Evolutionary conservation across 1,284 basidiomycete species (phyloP).

Genomic region (Sutorius eximius): DNA sequence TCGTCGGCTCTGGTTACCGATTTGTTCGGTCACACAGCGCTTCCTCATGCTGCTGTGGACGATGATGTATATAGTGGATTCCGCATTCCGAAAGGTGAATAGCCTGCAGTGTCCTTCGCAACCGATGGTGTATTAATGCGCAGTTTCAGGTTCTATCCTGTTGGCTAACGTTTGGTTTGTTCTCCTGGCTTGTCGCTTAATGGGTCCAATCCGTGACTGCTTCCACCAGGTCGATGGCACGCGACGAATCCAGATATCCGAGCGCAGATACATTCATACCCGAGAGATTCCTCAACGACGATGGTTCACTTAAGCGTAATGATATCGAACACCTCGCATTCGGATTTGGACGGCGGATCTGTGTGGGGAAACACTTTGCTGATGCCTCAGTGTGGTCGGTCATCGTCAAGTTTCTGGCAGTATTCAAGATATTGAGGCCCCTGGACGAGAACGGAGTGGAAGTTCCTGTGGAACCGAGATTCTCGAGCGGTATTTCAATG

Average conservation of each 20-base stretch:
- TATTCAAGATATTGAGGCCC: slow-evolving; percentile 13
- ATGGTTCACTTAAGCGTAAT: slow-evolving; percentile 10
- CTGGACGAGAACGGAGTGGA: slow-evolving; percentile 18
- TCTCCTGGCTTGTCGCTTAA: too few species aligned
- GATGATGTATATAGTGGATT: slow-evolving; percentile 10
- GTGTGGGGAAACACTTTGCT: slow-evolving; percentile 12
- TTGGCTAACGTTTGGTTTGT: slow-evolving; percentile 18
- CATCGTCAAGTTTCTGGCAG: slow-evolving; percentile 11
- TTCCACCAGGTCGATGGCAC: slow-evolving; percentile 15
- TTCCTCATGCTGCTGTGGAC: slow-evolving; percentile 4
- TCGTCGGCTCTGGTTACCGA: background rate
- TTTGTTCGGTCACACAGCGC: background rate
- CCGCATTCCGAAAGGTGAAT: slow-evolving; percentile 18
- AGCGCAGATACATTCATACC: slow-evolving; percentile 15
- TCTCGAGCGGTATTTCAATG: slow-evolving; percentile 1
- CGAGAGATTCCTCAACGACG: slow-evolving; percentile 14
- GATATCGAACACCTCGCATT: slow-evolving; percentile 1
- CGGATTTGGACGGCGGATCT: slow-evolving; percentile 11
- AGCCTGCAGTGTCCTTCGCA: background rate
- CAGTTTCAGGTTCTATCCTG: background rate
- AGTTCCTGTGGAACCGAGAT: slow-evolving; percentile 8
- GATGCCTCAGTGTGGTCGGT: slow-evolving; percentile 14
- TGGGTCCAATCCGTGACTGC: background rate
- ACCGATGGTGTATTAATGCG: background rate
- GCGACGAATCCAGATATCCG: slow-evolving; percentile 9